Conservation (phyloP, 768 basidiomycete genomes). For the Termitomyces eurrhizus region DNA sequence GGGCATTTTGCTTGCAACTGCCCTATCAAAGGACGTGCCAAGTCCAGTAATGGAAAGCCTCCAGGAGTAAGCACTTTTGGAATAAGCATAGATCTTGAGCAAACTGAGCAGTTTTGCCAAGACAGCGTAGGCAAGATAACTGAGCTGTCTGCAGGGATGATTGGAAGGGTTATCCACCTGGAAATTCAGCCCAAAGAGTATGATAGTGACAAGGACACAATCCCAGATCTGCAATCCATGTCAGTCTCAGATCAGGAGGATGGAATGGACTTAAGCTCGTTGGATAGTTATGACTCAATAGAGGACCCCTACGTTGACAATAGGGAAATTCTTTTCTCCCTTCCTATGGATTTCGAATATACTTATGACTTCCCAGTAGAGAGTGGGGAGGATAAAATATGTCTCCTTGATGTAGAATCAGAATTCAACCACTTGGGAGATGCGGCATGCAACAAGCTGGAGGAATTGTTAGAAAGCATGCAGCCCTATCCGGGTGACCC, state of each 20-base stretch:
- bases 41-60: background rate
- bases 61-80: background rate
- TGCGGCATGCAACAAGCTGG: background rate
- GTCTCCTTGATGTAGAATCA: background rate
- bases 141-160: background rate
- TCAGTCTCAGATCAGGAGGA: background rate
- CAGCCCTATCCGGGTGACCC: background rate
- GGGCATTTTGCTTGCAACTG: background rate
- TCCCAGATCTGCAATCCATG: background rate
- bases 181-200: background rate
- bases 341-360: background rate
- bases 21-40: background rate
- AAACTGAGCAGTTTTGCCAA: background rate
- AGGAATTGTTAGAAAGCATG: background rate
- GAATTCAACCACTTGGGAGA: background rate
- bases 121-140: background rate
- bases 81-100: background rate
- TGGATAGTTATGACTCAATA: background rate
- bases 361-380: background rate
- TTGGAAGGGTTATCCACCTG: background rate
- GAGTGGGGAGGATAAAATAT: background rate
- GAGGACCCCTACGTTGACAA: background rate
- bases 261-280: background rate
- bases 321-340: background rate
- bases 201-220: background rate